Conservation (phyloP, 2,329 filamentous ascomycete genomes). For the Nemania sp. region DNA sequence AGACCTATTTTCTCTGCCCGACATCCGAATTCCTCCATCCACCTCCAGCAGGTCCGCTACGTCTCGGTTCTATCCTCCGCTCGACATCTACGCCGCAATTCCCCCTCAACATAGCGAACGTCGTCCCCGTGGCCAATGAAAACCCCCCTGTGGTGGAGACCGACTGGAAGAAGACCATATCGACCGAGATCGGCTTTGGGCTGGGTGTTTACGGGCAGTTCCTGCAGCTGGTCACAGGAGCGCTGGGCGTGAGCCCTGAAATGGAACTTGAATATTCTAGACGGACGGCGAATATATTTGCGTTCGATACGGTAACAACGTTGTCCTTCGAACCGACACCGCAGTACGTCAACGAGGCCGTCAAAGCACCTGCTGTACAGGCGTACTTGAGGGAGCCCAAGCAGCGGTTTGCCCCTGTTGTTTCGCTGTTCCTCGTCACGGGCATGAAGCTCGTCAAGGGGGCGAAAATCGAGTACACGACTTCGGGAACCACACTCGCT, state of each 20-base stretch:
- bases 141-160: slow-evolving; percentile 8
- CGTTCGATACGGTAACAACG: slow-evolving; percentile 4
- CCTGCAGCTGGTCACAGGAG: slow-evolving; percentile 10
- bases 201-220: slow-evolving; percentile 14
- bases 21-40: slow-evolving; percentile 11
- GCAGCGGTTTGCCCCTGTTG: not conserved
- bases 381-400: slow-evolving; percentile 2
- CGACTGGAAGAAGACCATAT: slow-evolving; percentile 16
- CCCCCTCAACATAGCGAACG: slow-evolving; percentile 1
- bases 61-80: slow-evolving; percentile 12
- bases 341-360: not conserved
- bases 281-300: not conserved
- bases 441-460: slow-evolving; percentile 12
- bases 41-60: slow-evolving; percentile 2
- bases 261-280: not conserved
- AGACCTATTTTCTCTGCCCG: slow-evolving; percentile 14
- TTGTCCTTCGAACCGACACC: slow-evolving; percentile 1
- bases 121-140: not conserved
- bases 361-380: slow-evolving; percentile 7
- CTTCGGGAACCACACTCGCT: not conserved
- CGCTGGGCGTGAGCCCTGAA: not conserved
- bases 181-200: not conserved
- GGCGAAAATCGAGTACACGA: slow-evolving; percentile 1
- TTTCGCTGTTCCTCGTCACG: slow-evolving; percentile 1
- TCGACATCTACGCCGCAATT: slow-evolving; percentile 11